Evolutionary conservation across 805 yeast species (phyloP), one percentile per base, ranked within the genome.

Genomic region (Wickerhamiella nectarea): DNA sequence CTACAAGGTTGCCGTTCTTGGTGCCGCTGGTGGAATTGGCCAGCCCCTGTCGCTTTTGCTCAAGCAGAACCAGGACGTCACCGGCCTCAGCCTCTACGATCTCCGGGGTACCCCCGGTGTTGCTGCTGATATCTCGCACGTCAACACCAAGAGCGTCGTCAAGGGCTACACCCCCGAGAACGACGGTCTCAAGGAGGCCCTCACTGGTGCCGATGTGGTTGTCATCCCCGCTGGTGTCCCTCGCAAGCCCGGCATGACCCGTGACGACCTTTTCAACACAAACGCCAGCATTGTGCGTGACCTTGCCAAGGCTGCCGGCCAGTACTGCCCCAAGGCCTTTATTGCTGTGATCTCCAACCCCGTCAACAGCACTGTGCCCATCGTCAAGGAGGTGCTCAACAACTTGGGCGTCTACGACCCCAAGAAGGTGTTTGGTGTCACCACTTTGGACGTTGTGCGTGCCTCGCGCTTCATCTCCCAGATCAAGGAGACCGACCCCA

Each of bases 171-270:
- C 83, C 47, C 93, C 95, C 55, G 94, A 82, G 52, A 72, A 77
- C 48, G 71, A 71, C 46, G 84, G 82, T 46, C 68, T 87, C 54
- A 69, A 71, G 58, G 70, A 70, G 53, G 89, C 95, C 43, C 69
- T 80, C 55, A 68, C 72, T 48, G 80, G 74, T 48, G 71, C 85
- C 47, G 79, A 75, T 50, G 80, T 87, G 48, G 81, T 87, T 52
- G 75, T 87, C 53, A 83, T 87, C 66, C 95, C 96, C 61, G 96
- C 96, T 46, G 96, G 96, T 72, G 93, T 87, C 47, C 96, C 94
- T 71, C 83, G 93, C 76, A 87, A 86, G 72, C 96, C 96, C 55
- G 96, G 96, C 66, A 87, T 87, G 96, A 84, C 95, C 60, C 82
- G 96, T 73, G 96, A 87, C 64, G 96, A 87, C 63, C 72, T 87